Evolutionary conservation across 129 eudicot genomes (phyloP), one percentile per base, ranked within the genome.

Genomic region (Apium graveolens): DNA sequence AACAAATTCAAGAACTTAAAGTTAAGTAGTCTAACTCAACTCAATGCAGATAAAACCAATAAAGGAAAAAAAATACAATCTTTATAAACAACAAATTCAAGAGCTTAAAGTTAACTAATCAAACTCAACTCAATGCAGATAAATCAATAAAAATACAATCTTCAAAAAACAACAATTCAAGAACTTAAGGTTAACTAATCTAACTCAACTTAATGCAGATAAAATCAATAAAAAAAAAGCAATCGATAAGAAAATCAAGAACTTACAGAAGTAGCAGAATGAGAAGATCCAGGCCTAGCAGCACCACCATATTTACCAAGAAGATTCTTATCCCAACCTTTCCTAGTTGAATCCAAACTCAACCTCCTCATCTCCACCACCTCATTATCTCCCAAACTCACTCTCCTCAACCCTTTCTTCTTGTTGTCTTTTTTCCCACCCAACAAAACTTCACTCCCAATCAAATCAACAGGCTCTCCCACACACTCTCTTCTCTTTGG

Each of bases 401-500:
- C 83, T 82, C 96, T 76, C 63, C 96, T 84, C 43, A 46, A 76
- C 77, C 70, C 80, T 14, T 46, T 71, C 77, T 62, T 80, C 20
- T 34, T 80, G 66, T 34, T 80, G 66, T 51, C 81, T 49, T 79
- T 83, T 35, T 49, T 71, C 77, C 85, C 77, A 70, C 78, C 82
- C 43, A 80, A 69, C 80, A 92, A 77, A 62, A 76, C 77, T 44
- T 92, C 97, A 32, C 97, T 90, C 62, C 93, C 85, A 71, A 92
- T 92, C 96, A 92, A 87, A 60, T 92, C 97, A 81, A 88, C 86
- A 0, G 97, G 97, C 0, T 88, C 85, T 26, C 97, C 97, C 17
- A 90, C 85, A 55, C 97, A 92, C 3, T 90, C 85, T 69, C 93
- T 80, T 41, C 96, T 81, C 83, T 84, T 90, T 7, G 89, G 85